Evolutionary conservation across 805 yeast genomes (phyloP).

Genomic region (Zygotorulaspora florentina): DNA sequence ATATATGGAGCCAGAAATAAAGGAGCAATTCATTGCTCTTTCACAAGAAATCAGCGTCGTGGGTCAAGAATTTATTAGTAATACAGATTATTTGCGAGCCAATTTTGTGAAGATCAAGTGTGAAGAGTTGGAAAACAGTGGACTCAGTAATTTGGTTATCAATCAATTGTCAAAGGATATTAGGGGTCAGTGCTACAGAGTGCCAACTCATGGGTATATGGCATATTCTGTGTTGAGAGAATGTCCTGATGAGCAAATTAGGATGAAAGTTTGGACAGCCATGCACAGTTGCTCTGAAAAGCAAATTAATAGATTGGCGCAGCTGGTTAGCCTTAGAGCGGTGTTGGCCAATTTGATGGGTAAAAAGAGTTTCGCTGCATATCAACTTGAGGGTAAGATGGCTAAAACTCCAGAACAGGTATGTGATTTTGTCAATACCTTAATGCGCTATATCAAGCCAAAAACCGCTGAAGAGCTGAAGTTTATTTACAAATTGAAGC

Average conservation of each 20-base stretch:
- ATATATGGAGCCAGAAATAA: slow-evolving; percentile 61
- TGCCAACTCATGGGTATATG: slow-evolving; percentile 59
- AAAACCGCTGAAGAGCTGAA: slow-evolving; percentile 59
- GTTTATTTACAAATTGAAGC: slow-evolving; percentile 41
- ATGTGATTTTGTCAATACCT: slow-evolving; percentile 55
- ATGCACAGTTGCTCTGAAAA: slow-evolving; percentile 59
- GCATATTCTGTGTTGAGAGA: slow-evolving; percentile 62
- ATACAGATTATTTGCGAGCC: slow-evolving; percentile 19
- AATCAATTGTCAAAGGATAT: slow-evolving; percentile 34
- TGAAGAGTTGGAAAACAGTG: slow-evolving; percentile 20
- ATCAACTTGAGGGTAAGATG: slow-evolving; percentile 86
- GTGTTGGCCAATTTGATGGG: slow-evolving; percentile 72
- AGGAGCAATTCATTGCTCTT: slow-evolving; percentile 66
- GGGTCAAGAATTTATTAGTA: slow-evolving; percentile 66
- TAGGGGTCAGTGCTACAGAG: slow-evolving; percentile 40
- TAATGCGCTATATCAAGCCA: slow-evolving; percentile 49
- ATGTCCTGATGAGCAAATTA: slow-evolving; percentile 50
- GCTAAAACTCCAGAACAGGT: slow-evolving; percentile 79
- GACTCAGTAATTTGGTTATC: slow-evolving; percentile 19
- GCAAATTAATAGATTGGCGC: slow-evolving; percentile 58
- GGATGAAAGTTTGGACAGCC: slow-evolving; percentile 71
- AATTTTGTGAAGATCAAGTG: slow-evolving; percentile 25
- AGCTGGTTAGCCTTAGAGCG: slow-evolving; percentile 61
- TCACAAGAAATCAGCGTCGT: slow-evolving; percentile 76
- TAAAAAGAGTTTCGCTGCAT: slow-evolving; percentile 62